phyloP scores from a whole-genome alignment of 148 eudicot genomes.

The Rheum nobile region DNA sequence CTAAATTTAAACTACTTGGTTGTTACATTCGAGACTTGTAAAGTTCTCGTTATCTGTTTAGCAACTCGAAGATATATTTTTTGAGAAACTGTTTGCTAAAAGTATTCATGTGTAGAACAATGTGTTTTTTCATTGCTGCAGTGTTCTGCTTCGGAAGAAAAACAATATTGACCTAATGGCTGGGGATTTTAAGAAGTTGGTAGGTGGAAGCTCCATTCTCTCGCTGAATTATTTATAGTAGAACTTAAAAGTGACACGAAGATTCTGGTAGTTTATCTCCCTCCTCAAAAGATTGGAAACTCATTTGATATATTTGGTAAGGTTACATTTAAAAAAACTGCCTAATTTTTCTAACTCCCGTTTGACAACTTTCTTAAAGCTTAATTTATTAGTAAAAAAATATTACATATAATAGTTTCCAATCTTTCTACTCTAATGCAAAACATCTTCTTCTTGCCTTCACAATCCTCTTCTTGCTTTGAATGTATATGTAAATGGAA shows the following conservation, averaged over 20 bases:
- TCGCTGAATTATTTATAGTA: neutral
- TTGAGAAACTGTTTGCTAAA: neutral
- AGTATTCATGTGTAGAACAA: neutral
- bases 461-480: neutral
- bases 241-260: neutral
- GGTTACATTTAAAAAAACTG: neutral
- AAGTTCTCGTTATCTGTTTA: conserved; percentile 1
- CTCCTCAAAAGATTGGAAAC: neutral
- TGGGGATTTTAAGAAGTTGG: conserved; percentile 60
- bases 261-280: neutral
- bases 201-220: conserved; percentile 22
- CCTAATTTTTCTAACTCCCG: neutral
- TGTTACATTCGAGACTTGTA: neutral
- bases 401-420: neutral
- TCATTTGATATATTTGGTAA: neutral
- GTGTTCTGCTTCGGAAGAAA: conserved; percentile 78
- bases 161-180: conserved; percentile 76
- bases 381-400: neutral
- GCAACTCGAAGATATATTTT: neutral
- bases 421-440: neutral
- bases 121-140: conserved; percentile 17
- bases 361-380: neutral
- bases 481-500: neutral
- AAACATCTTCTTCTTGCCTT: neutral
- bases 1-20: neutral